Evolutionary conservation across 192 early-diverging fungal species (phyloP).

Genomic region (Backusella circina): DNA sequence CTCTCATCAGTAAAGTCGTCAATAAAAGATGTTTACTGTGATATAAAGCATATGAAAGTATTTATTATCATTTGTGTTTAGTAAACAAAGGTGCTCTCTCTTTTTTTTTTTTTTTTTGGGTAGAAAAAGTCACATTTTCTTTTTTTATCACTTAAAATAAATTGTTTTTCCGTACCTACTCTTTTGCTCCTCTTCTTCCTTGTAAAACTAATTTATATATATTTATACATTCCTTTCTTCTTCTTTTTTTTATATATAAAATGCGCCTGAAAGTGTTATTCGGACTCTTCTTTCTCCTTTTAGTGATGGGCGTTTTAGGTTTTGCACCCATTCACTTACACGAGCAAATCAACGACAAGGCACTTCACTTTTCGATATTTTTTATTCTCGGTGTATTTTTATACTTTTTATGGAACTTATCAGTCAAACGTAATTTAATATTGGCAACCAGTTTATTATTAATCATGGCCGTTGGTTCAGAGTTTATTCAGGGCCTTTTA

Average conservation of each 20-base stretch:
- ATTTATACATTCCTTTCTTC: neutral
- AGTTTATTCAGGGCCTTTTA: constrained; percentile 33
- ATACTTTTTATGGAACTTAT: constrained; percentile 34
- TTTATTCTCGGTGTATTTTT: constrained; percentile 23
- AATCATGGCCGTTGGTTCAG: constrained; percentile 23
- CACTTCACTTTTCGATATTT: constrained; percentile 32
- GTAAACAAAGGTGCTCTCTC: too few relatives aligned
- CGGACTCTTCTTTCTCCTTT: constrained; percentile 22
- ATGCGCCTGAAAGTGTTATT: constrained; percentile 32
- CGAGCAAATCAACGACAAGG: constrained; percentile 35
- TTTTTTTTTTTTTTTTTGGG: neutral
- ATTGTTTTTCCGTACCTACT: neutral
- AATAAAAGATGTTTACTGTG: too few relatives aligned
- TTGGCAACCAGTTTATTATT: constrained; percentile 15
- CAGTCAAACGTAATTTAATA: constrained; percentile 22
- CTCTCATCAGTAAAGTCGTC: too few relatives aligned
- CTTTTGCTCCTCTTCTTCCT: neutral
- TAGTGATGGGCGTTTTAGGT: constrained; percentile 31
- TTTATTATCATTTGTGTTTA: too few relatives aligned
- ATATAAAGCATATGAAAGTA: too few relatives aligned
- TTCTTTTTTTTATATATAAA: neutral
- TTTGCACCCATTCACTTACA: constrained; percentile 32
- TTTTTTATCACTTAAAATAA: neutral
- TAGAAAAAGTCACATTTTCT: neutral
- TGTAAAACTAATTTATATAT: neutral